These are phyloP conservation scores for Oxytropis ochrocephala DNA, from an alignment of 306 rosid species.

Conservation along the genomic window DNA sequence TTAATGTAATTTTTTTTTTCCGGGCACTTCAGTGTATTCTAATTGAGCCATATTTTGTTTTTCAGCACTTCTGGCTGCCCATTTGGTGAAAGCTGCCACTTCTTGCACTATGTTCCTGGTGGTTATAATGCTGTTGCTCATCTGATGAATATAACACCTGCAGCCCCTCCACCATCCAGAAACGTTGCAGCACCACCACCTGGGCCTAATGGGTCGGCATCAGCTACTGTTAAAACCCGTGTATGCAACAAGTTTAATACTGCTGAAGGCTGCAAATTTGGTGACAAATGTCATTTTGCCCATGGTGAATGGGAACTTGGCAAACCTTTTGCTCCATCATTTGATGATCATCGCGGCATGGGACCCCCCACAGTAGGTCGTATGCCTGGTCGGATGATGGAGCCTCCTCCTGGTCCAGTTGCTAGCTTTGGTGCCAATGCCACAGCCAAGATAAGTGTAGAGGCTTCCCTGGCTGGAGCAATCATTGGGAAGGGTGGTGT, in stretches of 20 bases:
- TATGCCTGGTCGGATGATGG: constrained; percentile 48
- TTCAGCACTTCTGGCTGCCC: constrained; percentile 96
- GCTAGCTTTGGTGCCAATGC: constrained; percentile 83
- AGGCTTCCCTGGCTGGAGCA: constrained; percentile 92
- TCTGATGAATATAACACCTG: constrained; percentile 76
- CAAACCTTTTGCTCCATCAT: constrained; percentile 44
- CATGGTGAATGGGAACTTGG: constrained; percentile 98
- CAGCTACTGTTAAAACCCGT: constrained; percentile 57
- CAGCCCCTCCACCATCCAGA: constrained; percentile 55
- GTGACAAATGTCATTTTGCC: constrained; percentile 92
- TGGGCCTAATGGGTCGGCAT: constrained; percentile 53
- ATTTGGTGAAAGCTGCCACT: constrained; percentile 93
- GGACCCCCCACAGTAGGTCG: constrained; percentile 47
- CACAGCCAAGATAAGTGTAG: constrained; percentile 92
- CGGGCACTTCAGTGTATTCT: constrained; percentile 22
- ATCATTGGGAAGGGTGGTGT: constrained; percentile 97
- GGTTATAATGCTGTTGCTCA: constrained; percentile 92
- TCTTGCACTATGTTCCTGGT: constrained; percentile 88
- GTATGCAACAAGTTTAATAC: constrained; percentile 66
- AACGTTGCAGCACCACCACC: constrained; percentile 42
- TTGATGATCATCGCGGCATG: constrained; percentile 56
- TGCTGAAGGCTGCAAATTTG: constrained; percentile 96
- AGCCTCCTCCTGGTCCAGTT: constrained; percentile 58
- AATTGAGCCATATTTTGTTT: constrained; percentile 22
- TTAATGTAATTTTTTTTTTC: too few relatives aligned